Base-by-base conservation (phyloP, 2,329 filamentous ascomycete genomes). In the Aspergillus fructus region DNA sequence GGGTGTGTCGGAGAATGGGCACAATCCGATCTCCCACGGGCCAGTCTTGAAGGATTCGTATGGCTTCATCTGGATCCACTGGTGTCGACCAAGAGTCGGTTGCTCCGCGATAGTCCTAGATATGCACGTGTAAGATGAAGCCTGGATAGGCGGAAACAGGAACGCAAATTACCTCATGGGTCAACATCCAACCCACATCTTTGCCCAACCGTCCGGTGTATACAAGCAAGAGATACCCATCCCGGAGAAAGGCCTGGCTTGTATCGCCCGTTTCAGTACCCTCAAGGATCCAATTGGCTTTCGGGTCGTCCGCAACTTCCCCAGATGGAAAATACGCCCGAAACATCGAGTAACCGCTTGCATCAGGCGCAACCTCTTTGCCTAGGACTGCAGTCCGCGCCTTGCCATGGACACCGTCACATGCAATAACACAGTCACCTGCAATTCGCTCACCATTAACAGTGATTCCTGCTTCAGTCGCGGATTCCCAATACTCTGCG, bases 391-490 rank as follows among this genome's bases (percentile, higher is more conserved):
- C 21, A 8, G 5, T 12, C 13, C 51, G 40, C 2, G 46, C 45
- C 17, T n/a, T 24, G 33, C 50, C 45, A n/a, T 58, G 45, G 13
- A 54, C 27, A 6, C 56, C 56, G 15, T 58, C 56, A 5, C 24
- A 30, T 12, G 34, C 23, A 15, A 58, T 23, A 5, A 58, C 56
- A 19, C 50, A 54, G 39, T 58, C 51, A 7, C 45, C 56, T 21
- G 21, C 24, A 6, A 54, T 17, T 15, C 34, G 39, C 15, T 50
- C 17, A 2, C n/a, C 46, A 19, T 46, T n/a, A 7, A 47, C 30
- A 8, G 45, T 24, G 2, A 58, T 46, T 5, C 56, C 56, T 7
- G 56, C 56, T 21, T 45, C 17, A 3, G n/a, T 4, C n/a, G 39
- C 51, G 17, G 9, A n/a, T 24, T 58, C 56, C 50, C 50, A 58